Base-by-base conservation (phyloP, 768 basidiomycete species). In the Ephemerocybe angulata region DNA sequence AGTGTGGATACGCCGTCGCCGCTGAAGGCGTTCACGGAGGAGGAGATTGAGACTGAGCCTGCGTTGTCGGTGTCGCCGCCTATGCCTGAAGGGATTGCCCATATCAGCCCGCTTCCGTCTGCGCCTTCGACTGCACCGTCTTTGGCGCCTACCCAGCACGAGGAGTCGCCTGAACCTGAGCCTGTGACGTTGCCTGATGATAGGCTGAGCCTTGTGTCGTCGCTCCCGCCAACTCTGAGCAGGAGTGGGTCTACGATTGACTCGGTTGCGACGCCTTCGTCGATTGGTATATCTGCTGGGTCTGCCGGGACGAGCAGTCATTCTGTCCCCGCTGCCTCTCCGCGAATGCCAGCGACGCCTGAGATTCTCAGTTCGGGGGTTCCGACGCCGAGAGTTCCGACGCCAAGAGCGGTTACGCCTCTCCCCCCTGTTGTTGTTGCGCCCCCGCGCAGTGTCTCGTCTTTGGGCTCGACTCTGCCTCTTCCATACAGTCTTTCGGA, bases 171-270 rank as follows among this genome's bases (percentile, higher is more conserved):
- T 17, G 37, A 52, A 48, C 24, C 38, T 5, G 47, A 1, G 12
- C 13, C 25, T n/a, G 15, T 21, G 3, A 38, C 40, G 24, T 22
- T 42, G 3, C 21, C 54, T n/a, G 54, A 55, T 8, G 48, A 50
- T 13, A 35, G 24, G 11, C 6, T 55, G 1, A 70, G 68, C 47
- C 37, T 67, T 44, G 47, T 70, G 10, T 66, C 72, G 7, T 63
- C 70, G 2, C 51, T 67, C 15, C 65, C 70, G 21, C 55, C 60
- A 1, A 67, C 69, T 6, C 64, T 55, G 15, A 41, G 37, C 15
- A 8, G 22, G 17, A 48, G 37, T 2, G 28, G 29, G 27, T 28
- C 47, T 3, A 24, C 4, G 8, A 12, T 25, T 12, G 27, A 22
- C 3, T 55, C 54, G 8, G 54, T 63, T 35, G 46, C 59, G 42